Evolutionary conservation across 1,284 basidiomycete genomes (phyloP).

Genomic region (Papiliotrema fonsecae): DNA sequence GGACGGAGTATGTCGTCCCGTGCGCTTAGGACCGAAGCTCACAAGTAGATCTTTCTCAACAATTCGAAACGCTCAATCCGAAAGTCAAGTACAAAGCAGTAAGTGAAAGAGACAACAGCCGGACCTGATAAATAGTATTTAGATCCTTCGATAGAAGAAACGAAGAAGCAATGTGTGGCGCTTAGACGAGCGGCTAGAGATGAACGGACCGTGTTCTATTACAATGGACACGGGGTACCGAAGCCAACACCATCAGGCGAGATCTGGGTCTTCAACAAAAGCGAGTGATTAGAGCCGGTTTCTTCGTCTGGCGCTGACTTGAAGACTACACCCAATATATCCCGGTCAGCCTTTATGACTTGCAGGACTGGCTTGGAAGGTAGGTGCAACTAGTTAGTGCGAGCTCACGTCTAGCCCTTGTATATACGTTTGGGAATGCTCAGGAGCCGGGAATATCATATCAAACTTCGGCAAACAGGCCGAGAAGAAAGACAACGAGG

Average conservation of each 20-base stretch:
- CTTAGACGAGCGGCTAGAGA: slow-evolving; percentile 86
- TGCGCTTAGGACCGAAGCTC: slow-evolving; percentile 1
- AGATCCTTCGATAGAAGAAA: slow-evolving; percentile 92
- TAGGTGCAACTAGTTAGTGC: slow-evolving; percentile 14
- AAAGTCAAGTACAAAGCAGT: slow-evolving; percentile 84
- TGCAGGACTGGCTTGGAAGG: slow-evolving; percentile 80
- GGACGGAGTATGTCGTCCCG: slow-evolving; percentile 37
- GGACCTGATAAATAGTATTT: slow-evolving; percentile 56
- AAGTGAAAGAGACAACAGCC: slow-evolving; percentile 9
- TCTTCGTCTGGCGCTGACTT: slow-evolving; percentile 4
- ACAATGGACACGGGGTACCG: slow-evolving; percentile 97
- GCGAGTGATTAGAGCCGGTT: no score
- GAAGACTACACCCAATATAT: slow-evolving; percentile 93
- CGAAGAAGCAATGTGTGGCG: slow-evolving; percentile 81
- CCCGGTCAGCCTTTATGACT: slow-evolving; percentile 86
- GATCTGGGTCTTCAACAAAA: slow-evolving; percentile 97
- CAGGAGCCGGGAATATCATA: slow-evolving; percentile 88
- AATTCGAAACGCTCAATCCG: slow-evolving; percentile 81
- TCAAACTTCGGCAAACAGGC: slow-evolving; percentile 87
- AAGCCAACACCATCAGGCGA: slow-evolving; percentile 95
- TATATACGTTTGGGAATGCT: slow-evolving; percentile 99
- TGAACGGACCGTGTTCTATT: slow-evolving; percentile 93
- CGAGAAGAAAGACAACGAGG: slow-evolving; percentile 75
- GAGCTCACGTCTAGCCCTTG: slow-evolving; percentile 63
- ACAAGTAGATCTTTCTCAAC: slow-evolving; percentile 70